phyloP scores from a whole-genome alignment of 1,139 yeast genomes.

The Blastobotrys elegans region DNA sequence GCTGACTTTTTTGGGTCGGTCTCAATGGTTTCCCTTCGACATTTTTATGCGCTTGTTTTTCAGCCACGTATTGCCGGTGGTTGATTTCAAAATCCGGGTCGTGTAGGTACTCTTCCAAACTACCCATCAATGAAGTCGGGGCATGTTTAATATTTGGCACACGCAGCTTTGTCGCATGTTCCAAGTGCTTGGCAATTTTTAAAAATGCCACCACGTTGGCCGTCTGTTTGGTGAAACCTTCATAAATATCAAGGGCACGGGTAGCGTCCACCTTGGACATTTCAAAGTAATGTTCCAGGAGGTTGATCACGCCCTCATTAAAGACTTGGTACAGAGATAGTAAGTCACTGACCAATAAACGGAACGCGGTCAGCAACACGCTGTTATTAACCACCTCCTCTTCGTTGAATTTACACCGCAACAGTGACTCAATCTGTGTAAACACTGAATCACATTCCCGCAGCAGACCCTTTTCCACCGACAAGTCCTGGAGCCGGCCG shows the following conservation, averaged over 20 bases:
- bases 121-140: conserved; percentile 84
- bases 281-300: conserved; percentile 91
- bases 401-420: conserved; percentile 66
- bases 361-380: conserved; percentile 73
- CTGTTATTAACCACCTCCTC: conserved; percentile 76
- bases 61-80: conserved; percentile 70
- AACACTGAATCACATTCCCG: conserved; percentile 85
- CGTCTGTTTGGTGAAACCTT: conserved; percentile 79
- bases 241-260: conserved; percentile 77
- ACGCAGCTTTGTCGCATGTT: conserved; percentile 78
- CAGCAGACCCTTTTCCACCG: conserved; percentile 76
- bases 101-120: conserved; percentile 80
- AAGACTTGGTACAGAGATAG: conserved; percentile 79
- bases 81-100: conserved; percentile 82
- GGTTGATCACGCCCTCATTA: conserved; percentile 91
- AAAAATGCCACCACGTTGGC: conserved; percentile 82
- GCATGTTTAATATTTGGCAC: conserved; percentile 97
- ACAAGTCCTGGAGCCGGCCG: conserved; percentile 57
- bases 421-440: conserved; percentile 67
- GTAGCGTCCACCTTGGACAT: conserved; percentile 83
- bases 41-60: conserved; percentile 42
- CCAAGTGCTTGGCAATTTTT: conserved; percentile 84
- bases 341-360: conserved; percentile 81
- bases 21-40: conserved; percentile 9
- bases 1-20: conserved; percentile 7